These are phyloP conservation scores for Medicago truncatula DNA, from an alignment of 306 rosid species.

Conservation along the genomic window MtrunA17r5.0-ANR NC_053042.1:39230501-39231000, in stretches of 20 bases:
- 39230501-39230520: conserved; percentile 66
- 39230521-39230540: conserved; percentile 89
- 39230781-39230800: conserved; percentile 10
- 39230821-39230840: not conserved
- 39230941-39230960: conserved; percentile 73
- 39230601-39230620: conserved; percentile 85
- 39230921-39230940: conserved; percentile 80
- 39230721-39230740: conserved; percentile 79
- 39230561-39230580: conserved; percentile 97
- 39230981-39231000: conserved; percentile 87
- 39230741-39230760: not conserved
- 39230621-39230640: conserved; percentile 74
- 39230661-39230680: conserved; percentile 79
- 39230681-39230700: conserved; percentile 80
- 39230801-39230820: not conserved
- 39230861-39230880: conserved; percentile 85
- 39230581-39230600: conserved; percentile 85
- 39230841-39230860: conserved; percentile 84
- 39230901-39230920: conserved; percentile 72
- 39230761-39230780: not conserved
- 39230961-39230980: conserved; percentile 90
- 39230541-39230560: conserved; percentile 97
- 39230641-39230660: conserved; percentile 88
- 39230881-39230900: conserved; percentile 84
- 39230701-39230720: conserved; percentile 78